Conservation (phyloP, 495 filamentous ascomycete species). For the Xylaria cubensis region DNA sequence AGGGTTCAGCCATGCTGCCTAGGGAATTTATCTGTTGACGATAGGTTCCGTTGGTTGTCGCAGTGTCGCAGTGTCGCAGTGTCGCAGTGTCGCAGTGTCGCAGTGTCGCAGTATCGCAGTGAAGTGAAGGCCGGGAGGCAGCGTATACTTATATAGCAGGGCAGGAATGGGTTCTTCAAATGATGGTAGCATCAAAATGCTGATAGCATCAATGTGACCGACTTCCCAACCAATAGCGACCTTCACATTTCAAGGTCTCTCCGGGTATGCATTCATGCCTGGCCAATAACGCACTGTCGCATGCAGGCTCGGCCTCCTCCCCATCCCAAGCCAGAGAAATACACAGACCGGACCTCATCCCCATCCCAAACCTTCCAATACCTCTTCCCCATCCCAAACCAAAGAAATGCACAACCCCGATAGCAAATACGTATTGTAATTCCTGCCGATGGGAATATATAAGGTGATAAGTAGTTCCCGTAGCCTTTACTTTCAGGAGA, state of each 20-base stretch:
- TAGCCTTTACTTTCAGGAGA: not conserved
- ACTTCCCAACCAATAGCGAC: not conserved
- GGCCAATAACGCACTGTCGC: not conserved
- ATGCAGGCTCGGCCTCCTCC: not conserved
- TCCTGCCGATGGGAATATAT: not conserved
- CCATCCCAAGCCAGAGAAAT: not conserved
- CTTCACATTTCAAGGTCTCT: not conserved
- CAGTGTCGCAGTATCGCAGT: slow-evolving; percentile 15
- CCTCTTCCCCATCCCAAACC: no score
- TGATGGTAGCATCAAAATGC: no score
- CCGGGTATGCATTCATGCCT: no score
- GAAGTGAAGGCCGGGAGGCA: not conserved
- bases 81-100: slow-evolving; percentile 13
- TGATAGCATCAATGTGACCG: no score
- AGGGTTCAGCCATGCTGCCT: slow-evolving; percentile 17
- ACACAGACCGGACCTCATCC: not conserved
- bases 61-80: slow-evolving; percentile 8
- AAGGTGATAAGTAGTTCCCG: not conserved
- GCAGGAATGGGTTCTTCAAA: no score
- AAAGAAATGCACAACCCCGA: not conserved
- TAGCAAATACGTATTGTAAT: not conserved
- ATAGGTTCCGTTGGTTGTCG: not conserved
- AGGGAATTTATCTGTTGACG: not conserved
- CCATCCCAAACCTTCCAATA: no score
- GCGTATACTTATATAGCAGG: no score